Base-by-base conservation (phyloP, 257 asterid species). In the Jacaranda mimosifolia region DNA sequence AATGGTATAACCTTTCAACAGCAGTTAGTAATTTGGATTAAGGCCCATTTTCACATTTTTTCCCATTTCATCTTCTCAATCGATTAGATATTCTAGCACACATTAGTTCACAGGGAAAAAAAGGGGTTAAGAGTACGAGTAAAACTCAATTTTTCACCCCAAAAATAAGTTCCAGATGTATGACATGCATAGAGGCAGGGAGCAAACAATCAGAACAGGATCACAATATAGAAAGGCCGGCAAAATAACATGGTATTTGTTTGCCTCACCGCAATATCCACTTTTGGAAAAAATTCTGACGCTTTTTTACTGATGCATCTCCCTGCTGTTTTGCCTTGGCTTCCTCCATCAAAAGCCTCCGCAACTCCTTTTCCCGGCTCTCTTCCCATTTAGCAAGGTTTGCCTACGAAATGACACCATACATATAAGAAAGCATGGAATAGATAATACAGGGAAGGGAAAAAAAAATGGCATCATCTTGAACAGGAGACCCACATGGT, bases 311-410 rank as follows among this genome's bases (percentile, higher is more conserved):
- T 49, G 90, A 45, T 19, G 72, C 83, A 80, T 81, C 93, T 74
- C 91, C 89, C 68, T 92, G 85, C 71, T 87, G 98, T 77, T 85
- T 91, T 38, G 87, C 81, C 76, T 89, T 85, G 74, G 98, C 99
- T 85, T 91, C 99, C 53, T 85, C 87, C 90, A 84, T 87, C 83
- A 95, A 83, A 82, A 91, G 91, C 81, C 87, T 83, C 76, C 93
- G 87, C 76, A 90, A 74, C 82, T 88, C 92, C 68, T 76, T 86
- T 85, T 88, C 99, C 84, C 97, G 82, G 49, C 48, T 79, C 80
- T 88, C 92, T 80, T 93, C 97, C 97, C 99, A 96, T 49, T 87
- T 85, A 36, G 89, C 77, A 80, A 93, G 97, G 63, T 89, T 93
- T 80, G 51, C 83, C 98, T 93, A 67, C 18, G 70, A 79, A 68